A percentile compares a stretch with the other conserved stretches of the same genome.
These are phyloP conservation scores for Corrigiola litoralis DNA, from an alignment of 179 eudicot species.

Conservation along the genomic window DNA sequence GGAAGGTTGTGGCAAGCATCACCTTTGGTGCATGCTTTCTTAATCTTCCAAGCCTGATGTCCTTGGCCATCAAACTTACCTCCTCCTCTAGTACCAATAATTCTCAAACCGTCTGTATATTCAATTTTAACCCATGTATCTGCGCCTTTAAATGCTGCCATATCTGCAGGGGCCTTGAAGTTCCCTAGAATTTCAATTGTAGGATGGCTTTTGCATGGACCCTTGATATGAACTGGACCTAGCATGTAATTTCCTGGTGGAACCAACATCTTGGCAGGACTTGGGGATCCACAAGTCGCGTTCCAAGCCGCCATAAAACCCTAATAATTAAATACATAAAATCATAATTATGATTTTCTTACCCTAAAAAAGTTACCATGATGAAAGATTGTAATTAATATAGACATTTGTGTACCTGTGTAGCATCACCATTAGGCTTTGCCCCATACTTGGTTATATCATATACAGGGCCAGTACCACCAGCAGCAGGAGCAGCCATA, in stretches of 20 bases:
- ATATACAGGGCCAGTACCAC: conserved; percentile 18
- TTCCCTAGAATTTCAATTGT: conserved; percentile 30
- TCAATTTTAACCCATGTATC: conserved; percentile 40
- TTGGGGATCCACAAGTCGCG: conserved; percentile 38
- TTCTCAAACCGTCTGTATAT: conserved; percentile 26
- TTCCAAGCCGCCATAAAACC: conserved; percentile 42
- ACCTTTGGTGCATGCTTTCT: too few relatives aligned
- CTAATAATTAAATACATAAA: neutral
- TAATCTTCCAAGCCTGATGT: too few relatives aligned
- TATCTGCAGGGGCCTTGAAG: conserved; percentile 37
- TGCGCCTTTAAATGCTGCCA: conserved; percentile 12
- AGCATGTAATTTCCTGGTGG: conserved; percentile 37
- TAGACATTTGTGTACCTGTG: conserved; percentile 16
- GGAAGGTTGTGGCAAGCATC: conserved; percentile 35
- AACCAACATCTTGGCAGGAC: conserved; percentile 27
- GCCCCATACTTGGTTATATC: conserved; percentile 35
- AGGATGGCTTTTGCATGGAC: conserved; percentile 47
- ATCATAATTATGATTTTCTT: neutral
- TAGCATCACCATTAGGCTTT: conserved; percentile 29
- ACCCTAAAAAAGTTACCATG: too few relatives aligned
- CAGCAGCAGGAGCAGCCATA: too few relatives aligned
- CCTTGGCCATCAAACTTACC: conserved; percentile 51
- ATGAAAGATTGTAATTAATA: too few relatives aligned
- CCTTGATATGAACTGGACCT: conserved; percentile 23
- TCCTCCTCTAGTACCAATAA: conserved; percentile 30